A percentile compares a stretch with the other conserved stretches of the same genome.
Evolutionary conservation across 768 basidiomycete genomes (phyloP).

Genomic region (Tricholoma hemisulphureum): DNA sequence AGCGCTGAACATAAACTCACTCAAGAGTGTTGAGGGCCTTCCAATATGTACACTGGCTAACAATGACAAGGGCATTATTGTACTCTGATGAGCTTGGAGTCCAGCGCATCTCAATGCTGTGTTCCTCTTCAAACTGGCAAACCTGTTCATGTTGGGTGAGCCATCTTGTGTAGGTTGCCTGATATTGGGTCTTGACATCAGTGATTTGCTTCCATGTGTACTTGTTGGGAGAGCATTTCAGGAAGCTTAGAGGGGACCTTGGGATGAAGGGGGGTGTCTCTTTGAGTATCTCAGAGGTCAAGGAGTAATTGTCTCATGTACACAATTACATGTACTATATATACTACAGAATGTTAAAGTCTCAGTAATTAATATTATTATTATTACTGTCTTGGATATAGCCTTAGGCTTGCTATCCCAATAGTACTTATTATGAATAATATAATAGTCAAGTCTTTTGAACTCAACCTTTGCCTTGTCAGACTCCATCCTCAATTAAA

Average conservation of each 20-base stretch:
- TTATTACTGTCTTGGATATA: too few relatives aligned
- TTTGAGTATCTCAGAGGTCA: too few relatives aligned
- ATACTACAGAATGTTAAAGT: too few relatives aligned
- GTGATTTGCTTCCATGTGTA: conserved; percentile 15
- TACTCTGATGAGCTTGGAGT: conserved; percentile 28
- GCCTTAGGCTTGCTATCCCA: too few relatives aligned
- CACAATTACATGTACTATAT: too few relatives aligned
- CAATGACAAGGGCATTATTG: conserved; percentile 13
- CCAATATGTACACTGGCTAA: conserved; percentile 21
- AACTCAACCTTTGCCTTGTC: not conserved
- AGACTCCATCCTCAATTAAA: not conserved
- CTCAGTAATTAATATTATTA: too few relatives aligned
- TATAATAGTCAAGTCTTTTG: not conserved
- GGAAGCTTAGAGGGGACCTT: too few relatives aligned
- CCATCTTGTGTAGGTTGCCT: conserved; percentile 14
- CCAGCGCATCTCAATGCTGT: conserved; percentile 29
- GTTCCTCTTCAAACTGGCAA: conserved; percentile 18
- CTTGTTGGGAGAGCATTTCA: too few relatives aligned
- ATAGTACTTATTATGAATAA: conserved; percentile 12
- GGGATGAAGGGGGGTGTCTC: too few relatives aligned
- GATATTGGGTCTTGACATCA: conserved; percentile 23
- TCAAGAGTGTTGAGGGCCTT: conserved; percentile 33
- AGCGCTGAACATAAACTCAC: conserved; percentile 29
- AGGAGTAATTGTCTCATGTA: too few relatives aligned
- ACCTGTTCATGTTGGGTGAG: conserved; percentile 18